Conservation (phyloP, 441 rosid species). For the Arabidopsis lyrata region DNA sequence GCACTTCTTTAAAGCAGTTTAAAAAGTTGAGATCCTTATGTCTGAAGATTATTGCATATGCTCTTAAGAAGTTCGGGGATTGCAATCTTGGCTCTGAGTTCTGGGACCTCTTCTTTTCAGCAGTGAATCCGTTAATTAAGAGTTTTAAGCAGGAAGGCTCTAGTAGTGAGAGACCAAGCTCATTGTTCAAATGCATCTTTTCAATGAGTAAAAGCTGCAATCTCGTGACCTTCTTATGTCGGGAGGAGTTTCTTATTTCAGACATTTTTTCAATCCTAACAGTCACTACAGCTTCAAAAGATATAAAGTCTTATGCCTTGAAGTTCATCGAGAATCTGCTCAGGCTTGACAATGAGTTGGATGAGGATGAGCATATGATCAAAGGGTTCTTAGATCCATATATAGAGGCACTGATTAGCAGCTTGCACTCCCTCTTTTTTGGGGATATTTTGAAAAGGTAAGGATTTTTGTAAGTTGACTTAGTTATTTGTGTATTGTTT, state of each 20-base stretch:
- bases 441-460: slow-evolving; percentile 75
- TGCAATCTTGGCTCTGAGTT: slow-evolving; percentile 76
- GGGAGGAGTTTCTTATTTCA: slow-evolving; percentile 70
- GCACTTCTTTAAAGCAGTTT: slow-evolving; percentile 60
- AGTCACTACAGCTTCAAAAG: slow-evolving; percentile 75
- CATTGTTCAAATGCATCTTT: slow-evolving; percentile 85
- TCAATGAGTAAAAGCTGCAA: slow-evolving; percentile 85
- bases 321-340: slow-evolving; percentile 81
- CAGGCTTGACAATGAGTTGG: slow-evolving; percentile 67
- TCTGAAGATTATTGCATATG: slow-evolving; percentile 71
- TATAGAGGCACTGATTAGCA: slow-evolving; percentile 62
- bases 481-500: background rate
- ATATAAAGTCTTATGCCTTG: slow-evolving; percentile 67
- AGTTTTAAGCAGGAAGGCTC: slow-evolving; percentile 91
- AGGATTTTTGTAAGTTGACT: slow-evolving; percentile 21
- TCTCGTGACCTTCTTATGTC: slow-evolving; percentile 62
- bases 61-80: slow-evolving; percentile 79
- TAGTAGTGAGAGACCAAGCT: slow-evolving; percentile 93
- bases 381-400: slow-evolving; percentile 64
- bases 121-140: slow-evolving; percentile 72
- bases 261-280: slow-evolving; percentile 84
- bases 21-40: slow-evolving; percentile 88
- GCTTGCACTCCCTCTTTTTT: slow-evolving; percentile 75
- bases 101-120: slow-evolving; percentile 86
- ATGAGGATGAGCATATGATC: slow-evolving; percentile 53